Percentiles rank a stretch among this genome's conserved stretches.
Conservation (phyloP, 257 asterid genomes). For the Petrea volubilis region DNA sequence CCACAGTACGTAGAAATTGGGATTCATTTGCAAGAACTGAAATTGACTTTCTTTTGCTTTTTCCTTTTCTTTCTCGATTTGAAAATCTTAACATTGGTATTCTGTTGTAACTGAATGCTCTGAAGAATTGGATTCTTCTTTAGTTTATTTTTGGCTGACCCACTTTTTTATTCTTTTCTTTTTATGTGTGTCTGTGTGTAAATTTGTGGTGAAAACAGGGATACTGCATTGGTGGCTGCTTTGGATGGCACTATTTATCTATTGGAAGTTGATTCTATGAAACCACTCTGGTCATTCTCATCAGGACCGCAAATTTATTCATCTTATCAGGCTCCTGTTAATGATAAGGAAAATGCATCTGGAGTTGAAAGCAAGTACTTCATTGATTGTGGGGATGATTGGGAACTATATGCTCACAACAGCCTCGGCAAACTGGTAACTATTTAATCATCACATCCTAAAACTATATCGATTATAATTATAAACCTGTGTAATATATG, state of each 20-base stretch:
- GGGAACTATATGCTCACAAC: slow-evolving; percentile 83
- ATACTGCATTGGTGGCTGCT: slow-evolving; percentile 80
- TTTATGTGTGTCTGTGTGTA: neutral
- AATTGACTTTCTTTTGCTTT: neutral
- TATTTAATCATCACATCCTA: slow-evolving; percentile 9
- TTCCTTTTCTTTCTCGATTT: neutral
- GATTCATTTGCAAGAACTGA: neutral
- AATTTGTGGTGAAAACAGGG: slow-evolving; percentile 36
- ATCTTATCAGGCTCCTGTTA: slow-evolving; percentile 77
- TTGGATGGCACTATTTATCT: slow-evolving; percentile 80
- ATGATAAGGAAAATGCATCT: slow-evolving; percentile 51
- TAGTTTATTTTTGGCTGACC: neutral
- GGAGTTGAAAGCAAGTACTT: slow-evolving; percentile 60
- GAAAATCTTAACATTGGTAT: neutral
- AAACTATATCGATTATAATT: neutral
- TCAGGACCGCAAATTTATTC: slow-evolving; percentile 82
- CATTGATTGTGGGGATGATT: slow-evolving; percentile 89
- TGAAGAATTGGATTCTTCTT: neutral
- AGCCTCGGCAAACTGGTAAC: slow-evolving; percentile 78
- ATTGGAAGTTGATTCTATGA: slow-evolving; percentile 61
- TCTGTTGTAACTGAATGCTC: neutral
- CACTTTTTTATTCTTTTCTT: neutral
- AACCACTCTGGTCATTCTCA: slow-evolving; percentile 85
- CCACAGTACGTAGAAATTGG: neutral
- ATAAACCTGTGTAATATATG: neutral